phyloP scores from a whole-genome alignment of 257 asterid species.

The Nicotiana attenuata region DNA sequence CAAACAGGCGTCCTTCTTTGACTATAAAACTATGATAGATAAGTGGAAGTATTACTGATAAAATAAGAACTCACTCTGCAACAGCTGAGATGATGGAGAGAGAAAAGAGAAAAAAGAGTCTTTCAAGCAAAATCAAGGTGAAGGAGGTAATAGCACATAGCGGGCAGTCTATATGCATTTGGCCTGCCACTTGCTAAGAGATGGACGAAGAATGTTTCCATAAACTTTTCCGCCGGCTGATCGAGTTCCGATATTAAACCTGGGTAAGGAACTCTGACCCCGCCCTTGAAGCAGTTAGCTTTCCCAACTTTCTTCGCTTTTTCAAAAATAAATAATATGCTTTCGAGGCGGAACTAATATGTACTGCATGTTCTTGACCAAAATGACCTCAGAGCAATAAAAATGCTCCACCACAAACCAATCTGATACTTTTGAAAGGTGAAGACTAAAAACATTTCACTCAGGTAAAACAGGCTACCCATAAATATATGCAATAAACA shows the following conservation, averaged over 20 bases:
- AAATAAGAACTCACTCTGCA: background rate
- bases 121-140: background rate
- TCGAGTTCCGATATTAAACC: background rate
- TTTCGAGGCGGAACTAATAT: background rate
- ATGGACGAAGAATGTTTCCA: background rate
- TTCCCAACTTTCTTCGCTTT: background rate
- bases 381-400: background rate
- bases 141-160: background rate
- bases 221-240: background rate
- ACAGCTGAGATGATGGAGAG: background rate
- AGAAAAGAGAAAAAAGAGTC: background rate
- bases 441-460: background rate
- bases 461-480: background rate
- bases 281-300: background rate
- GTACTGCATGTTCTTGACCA: background rate
- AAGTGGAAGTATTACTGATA: background rate
- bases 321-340: no score
- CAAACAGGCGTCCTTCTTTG: background rate
- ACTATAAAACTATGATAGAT: background rate
- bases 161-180: background rate
- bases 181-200: background rate
- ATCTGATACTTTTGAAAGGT: background rate
- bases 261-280: background rate
- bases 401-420: background rate
- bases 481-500: background rate